These are phyloP conservation scores for Quercus phellos DNA, from an alignment of 331 rosid genomes.

Conservation along the genomic window DNA sequence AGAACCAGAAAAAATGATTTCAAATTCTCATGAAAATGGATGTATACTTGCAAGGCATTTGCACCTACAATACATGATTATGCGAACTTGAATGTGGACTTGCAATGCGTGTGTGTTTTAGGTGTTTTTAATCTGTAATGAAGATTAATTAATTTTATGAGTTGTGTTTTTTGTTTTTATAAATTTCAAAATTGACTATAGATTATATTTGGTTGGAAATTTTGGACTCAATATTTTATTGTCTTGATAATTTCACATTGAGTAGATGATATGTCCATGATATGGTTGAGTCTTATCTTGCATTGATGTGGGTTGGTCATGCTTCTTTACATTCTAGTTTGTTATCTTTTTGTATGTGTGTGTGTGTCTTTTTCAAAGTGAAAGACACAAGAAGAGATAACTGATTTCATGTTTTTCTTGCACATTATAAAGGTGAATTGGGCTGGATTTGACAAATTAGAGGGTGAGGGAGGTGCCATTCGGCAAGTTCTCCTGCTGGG, in stretches of 20 bases:
- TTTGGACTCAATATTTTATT: background rate
- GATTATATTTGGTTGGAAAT: background rate
- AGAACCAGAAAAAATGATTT: background rate
- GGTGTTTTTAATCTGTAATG: background rate
- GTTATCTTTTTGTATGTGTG: background rate
- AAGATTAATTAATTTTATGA: background rate
- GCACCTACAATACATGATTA: background rate
- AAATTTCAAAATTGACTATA: background rate
- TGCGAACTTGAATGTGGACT: background rate
- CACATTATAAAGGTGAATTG: constrained; percentile 62
- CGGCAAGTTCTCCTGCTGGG: constrained; percentile 85
- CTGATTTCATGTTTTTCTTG: constrained; percentile 10
- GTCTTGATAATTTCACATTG: background rate
- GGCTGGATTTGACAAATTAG: constrained; percentile 95
- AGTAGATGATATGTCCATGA: background rate
- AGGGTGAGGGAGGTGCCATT: constrained; percentile 47
- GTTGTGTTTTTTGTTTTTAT: background rate
- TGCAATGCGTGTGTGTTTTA: background rate
- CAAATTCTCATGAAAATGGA: background rate
- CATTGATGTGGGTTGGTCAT: background rate
- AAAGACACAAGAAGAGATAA: background rate
- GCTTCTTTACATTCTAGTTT: background rate
- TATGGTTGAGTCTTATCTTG: background rate
- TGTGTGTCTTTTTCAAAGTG: too few species aligned
- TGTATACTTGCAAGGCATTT: background rate